Conservation (phyloP, 1,284 basidiomycete genomes). For the Phaffia rhodozyma region DNA sequence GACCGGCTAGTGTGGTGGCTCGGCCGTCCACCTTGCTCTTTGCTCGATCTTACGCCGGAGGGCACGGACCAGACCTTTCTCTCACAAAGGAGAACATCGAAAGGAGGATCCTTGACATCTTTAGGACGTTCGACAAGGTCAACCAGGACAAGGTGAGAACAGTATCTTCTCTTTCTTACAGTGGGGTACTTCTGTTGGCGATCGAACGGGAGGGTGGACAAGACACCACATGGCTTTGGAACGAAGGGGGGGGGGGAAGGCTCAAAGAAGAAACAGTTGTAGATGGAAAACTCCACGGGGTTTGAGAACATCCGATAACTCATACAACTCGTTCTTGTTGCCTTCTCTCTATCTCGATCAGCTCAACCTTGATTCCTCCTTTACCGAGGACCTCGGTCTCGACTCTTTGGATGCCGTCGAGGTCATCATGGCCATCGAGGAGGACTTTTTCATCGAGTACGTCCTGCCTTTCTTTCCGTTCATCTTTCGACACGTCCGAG, state of each 20-base stretch:
- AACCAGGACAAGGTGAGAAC: slow-evolving; percentile 60
- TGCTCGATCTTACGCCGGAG: slow-evolving; percentile 4
- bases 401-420: slow-evolving; percentile 97
- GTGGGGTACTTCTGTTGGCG: too few relatives aligned
- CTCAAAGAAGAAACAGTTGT: not conserved
- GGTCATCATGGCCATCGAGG: slow-evolving; percentile 98
- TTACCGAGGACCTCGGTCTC: slow-evolving; percentile 79
- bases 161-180: slow-evolving; percentile 5
- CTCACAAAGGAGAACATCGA: slow-evolving; percentile 60
- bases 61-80: not conserved
- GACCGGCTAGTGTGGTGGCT: too few relatives aligned
- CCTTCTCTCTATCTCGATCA: slow-evolving; percentile 30
- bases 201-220: too few relatives aligned
- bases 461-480: not conserved
- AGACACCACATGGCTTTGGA: too few relatives aligned
- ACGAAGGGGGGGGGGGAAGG: too few relatives aligned
- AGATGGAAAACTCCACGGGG: not conserved
- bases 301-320: not conserved
- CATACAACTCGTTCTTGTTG: not conserved
- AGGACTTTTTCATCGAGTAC: slow-evolving; percentile 52
- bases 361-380: slow-evolving; percentile 63
- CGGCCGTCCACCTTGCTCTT: not conserved
- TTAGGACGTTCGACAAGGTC: slow-evolving; percentile 94
- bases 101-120: slow-evolving; percentile 68
- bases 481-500: not conserved